phyloP scores from a whole-genome alignment of 768 basidiomycete genomes.

The Leucogyrophana mollusca region DNA sequence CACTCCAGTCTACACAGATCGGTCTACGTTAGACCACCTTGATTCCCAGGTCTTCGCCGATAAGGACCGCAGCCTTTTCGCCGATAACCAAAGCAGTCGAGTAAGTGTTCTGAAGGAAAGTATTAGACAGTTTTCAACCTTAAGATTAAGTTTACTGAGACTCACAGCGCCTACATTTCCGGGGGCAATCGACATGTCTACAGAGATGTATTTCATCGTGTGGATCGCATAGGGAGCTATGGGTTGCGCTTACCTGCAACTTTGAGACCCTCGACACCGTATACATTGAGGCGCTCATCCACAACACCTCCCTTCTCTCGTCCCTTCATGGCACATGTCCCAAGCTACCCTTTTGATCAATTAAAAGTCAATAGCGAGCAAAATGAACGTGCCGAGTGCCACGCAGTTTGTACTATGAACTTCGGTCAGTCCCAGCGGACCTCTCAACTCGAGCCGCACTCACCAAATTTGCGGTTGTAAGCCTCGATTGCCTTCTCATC shows the following conservation, averaged over 20 bases:
- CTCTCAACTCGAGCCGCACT: too few species aligned
- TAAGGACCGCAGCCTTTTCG: conserved; percentile 61
- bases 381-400: conserved; percentile 40
- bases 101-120: conserved; percentile 35
- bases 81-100: conserved; percentile 46
- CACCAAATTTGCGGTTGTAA: conserved; percentile 33
- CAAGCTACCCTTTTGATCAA: conserved; percentile 35
- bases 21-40: not conserved
- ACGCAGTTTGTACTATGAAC: conserved; percentile 36
- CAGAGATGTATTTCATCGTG: not conserved
- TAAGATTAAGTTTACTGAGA: not conserved
- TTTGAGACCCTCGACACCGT: conserved; percentile 39
- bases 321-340: conserved; percentile 65
- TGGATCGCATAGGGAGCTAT: not conserved
- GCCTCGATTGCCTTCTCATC: conserved; percentile 45
- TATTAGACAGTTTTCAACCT: not conserved
- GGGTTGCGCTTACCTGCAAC: conserved; percentile 43
- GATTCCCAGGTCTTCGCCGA: conserved; percentile 50
- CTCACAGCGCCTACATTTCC: conserved; percentile 29
- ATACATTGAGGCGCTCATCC: conserved; percentile 56
- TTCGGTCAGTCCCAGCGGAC: not conserved
- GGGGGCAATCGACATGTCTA: conserved; percentile 39
- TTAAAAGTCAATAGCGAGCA: not conserved
- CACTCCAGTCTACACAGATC: too few species aligned
- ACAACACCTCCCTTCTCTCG: conserved; percentile 56